These are phyloP conservation scores for Arthrobotrys entomopaga DNA, from an alignment of 2,329 filamentous ascomycete genomes.

Conservation along the genomic window DNA sequence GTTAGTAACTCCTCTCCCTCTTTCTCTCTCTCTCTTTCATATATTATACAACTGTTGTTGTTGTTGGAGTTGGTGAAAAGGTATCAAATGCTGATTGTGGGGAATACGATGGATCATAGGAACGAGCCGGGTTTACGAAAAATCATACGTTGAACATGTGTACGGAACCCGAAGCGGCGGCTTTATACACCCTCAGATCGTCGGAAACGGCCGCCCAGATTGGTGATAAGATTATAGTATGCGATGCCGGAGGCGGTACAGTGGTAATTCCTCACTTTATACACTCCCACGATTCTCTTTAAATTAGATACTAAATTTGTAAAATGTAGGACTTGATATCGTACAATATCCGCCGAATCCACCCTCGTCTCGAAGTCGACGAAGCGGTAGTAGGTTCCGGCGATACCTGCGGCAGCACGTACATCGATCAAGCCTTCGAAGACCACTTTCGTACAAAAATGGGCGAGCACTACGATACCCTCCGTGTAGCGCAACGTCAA, in stretches of 20 bases:
- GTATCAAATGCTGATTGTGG: too few relatives aligned
- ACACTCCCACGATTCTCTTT: neutral
- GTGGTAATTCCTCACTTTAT: conserved; percentile 77
- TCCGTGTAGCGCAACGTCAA: conserved; percentile 60
- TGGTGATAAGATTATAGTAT: conserved; percentile 66
- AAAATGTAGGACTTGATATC: conserved; percentile 65
- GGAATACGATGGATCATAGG: conserved; percentile 7
- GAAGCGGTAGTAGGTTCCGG: conserved; percentile 66
- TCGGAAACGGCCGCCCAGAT: conserved; percentile 61
- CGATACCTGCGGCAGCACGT: conserved; percentile 66
- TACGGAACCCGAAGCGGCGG: conserved; percentile 68
- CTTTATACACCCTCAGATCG: conserved; percentile 65
- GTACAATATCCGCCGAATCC: conserved; percentile 65
- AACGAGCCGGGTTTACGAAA: conserved; percentile 46
- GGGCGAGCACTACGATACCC: conserved; percentile 63
- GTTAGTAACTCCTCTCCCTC: conserved; percentile 14
- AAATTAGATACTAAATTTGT: neutral
- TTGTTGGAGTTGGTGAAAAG: too few relatives aligned
- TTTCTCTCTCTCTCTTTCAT: neutral
- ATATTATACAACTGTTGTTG: neutral
- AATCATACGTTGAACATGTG: conserved; percentile 63
- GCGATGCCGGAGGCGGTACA: conserved; percentile 68
- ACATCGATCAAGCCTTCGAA: conserved; percentile 66
- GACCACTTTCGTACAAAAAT: conserved; percentile 64
- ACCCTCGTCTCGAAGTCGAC: conserved; percentile 65